These are phyloP conservation scores for Sphagnum contortum DNA, from an alignment of 225 moss, liverwort and hornwort species.

Conservation along the genomic window DNA sequence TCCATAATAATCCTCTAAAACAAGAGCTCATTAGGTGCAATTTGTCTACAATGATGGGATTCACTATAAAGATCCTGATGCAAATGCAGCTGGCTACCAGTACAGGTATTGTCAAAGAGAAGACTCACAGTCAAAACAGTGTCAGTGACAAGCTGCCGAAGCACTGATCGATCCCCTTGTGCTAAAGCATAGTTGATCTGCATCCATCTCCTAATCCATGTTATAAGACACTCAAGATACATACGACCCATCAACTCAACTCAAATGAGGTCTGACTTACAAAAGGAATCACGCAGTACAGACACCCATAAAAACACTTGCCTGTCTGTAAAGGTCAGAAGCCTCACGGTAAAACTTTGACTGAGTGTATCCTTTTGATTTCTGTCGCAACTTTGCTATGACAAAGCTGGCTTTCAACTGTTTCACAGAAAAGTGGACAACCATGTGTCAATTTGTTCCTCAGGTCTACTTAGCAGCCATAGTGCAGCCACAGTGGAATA, in stretches of 20 bases:
- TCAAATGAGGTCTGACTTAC: too few species aligned
- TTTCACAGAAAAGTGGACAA: background rate
- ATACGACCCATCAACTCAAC: too few species aligned
- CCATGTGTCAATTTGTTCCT: too few species aligned
- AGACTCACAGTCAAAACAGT: constrained; percentile 60
- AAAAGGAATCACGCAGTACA: too few species aligned
- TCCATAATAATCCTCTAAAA: too few species aligned
- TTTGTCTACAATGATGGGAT: background rate
- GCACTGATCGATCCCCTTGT: constrained; percentile 59
- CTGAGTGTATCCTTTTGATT: constrained; percentile 86
- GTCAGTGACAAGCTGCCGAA: constrained; percentile 89
- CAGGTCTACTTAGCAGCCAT: too few species aligned
- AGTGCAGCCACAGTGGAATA: too few species aligned
- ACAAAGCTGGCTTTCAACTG: constrained; percentile 88
- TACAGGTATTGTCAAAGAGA: background rate
- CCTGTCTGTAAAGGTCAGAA: constrained; percentile 82
- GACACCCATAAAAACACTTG: background rate
- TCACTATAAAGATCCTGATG: background rate
- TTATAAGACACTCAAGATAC: background rate
- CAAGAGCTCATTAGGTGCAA: too few species aligned
- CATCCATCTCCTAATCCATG: background rate
- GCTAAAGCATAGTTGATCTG: constrained; percentile 84
- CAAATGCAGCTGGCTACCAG: too few species aligned
- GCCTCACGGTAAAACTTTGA: constrained; percentile 85
- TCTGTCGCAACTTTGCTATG: constrained; percentile 83